phyloP scores from a whole-genome alignment of 108 stramenopile species.

The Skeletonema marinoi region DNA sequence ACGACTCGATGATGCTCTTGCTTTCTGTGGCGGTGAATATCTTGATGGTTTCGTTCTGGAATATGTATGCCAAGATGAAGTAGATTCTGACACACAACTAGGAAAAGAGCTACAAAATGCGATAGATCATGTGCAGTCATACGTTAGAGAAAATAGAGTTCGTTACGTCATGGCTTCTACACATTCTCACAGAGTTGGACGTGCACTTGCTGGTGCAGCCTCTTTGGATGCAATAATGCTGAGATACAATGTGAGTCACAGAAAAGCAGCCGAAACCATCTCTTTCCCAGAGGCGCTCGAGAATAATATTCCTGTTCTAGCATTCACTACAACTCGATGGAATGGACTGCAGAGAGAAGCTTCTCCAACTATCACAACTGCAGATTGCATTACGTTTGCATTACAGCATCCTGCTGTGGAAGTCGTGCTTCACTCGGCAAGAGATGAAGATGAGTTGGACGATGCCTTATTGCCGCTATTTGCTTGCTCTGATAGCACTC shows the following conservation, averaged over 20 bases:
- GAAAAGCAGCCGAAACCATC: conserved; percentile 27
- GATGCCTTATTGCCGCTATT: conserved; percentile 18
- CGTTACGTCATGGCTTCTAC: conserved; percentile 40
- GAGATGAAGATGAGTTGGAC: conserved; percentile 37
- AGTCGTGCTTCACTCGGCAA: conserved; percentile 41
- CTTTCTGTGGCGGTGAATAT: conserved; percentile 37
- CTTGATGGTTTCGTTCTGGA: conserved; percentile 44
- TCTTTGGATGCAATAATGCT: conserved; percentile 32
- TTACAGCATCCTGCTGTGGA: conserved; percentile 31
- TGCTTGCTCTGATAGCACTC: not conserved
- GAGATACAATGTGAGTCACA: conserved; percentile 39
- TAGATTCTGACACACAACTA: not conserved
- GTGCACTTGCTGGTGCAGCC: conserved; percentile 6
- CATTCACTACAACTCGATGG: conserved; percentile 51
- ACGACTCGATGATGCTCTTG: conserved; percentile 31
- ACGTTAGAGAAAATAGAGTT: conserved; percentile 17
- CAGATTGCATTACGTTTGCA: conserved; percentile 43
- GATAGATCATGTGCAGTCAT: conserved; percentile 16
- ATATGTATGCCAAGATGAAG: conserved; percentile 43
- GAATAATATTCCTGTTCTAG: conserved; percentile 34
- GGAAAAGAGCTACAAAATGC: conserved; percentile 17
- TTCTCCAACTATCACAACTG: conserved; percentile 13
- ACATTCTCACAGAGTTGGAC: conserved; percentile 40
- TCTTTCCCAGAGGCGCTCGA: conserved; percentile 24
- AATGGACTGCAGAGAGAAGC: conserved; percentile 25